Percentiles rank a stretch among this genome's conserved stretches.
phyloP scores from a whole-genome alignment of 1,139 yeast genomes.

The Wickerhamomyces sp. region DNA sequence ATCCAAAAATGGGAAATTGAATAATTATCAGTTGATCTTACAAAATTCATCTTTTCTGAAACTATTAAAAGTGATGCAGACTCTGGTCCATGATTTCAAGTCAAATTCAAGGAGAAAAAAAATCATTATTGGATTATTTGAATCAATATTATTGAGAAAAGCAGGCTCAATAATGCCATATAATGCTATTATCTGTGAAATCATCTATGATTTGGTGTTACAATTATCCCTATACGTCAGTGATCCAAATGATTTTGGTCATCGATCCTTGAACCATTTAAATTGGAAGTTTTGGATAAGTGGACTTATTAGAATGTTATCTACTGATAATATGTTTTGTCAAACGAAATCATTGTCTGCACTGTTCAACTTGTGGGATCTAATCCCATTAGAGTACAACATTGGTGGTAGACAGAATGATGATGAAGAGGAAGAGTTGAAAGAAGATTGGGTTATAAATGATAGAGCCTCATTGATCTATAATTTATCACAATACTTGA shows the following conservation, averaged over 20 bases:
- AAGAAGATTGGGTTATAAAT: conserved; percentile 13
- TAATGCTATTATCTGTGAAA: conserved; percentile 40
- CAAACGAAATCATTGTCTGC: conserved; percentile 61
- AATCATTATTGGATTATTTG: conserved; percentile 22
- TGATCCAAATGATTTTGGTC: neutral
- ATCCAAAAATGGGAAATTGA: conserved; percentile 4
- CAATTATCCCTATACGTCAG: conserved; percentile 15
- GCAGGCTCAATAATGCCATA: conserved; percentile 31
- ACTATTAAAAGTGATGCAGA: conserved; percentile 29
- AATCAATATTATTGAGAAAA: conserved; percentile 30
- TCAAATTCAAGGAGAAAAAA: conserved; percentile 1
- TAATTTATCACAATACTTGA: conserved; percentile 14
- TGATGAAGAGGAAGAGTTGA: neutral
- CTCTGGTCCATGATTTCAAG: conserved; percentile 25
- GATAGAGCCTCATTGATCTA: conserved; percentile 9
- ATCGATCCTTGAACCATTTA: conserved; percentile 25
- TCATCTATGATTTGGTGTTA: conserved; percentile 35
- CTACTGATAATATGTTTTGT: conserved; percentile 57
- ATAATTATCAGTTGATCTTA: conserved; percentile 25
- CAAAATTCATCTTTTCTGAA: conserved; percentile 28
- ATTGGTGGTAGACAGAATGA: conserved; percentile 3
- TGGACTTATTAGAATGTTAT: conserved; percentile 53
- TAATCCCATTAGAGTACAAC: conserved; percentile 43
- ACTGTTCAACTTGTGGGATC: conserved; percentile 70
- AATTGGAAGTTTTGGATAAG: conserved; percentile 79